phyloP scores from a whole-genome alignment of 2,329 filamentous ascomycete genomes.

The Aureobasidium sp. region DNA sequence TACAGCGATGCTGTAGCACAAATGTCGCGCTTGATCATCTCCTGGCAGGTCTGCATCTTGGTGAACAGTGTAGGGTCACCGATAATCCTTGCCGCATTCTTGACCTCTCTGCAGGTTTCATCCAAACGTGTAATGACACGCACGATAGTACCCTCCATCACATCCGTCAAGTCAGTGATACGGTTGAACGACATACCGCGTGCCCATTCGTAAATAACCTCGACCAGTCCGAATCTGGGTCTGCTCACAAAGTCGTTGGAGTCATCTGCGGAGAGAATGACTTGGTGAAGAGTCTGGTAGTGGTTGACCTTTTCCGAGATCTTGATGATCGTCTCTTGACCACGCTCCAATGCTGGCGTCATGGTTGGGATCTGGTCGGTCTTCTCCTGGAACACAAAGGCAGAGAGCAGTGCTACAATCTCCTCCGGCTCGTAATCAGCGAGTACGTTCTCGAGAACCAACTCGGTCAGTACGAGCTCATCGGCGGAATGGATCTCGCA shows the following conservation, averaged over 20 bases:
- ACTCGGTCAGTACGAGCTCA: slow-evolving; percentile 88
- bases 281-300: slow-evolving; percentile 82
- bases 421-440: slow-evolving; percentile 93
- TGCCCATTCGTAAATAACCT: slow-evolving; percentile 98
- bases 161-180: slow-evolving; percentile 90
- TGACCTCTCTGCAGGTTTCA: slow-evolving; percentile 93
- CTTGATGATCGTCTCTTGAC: slow-evolving; percentile 74
- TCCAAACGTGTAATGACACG: slow-evolving; percentile 87
- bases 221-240: slow-evolving; percentile 85
- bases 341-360: slow-evolving; percentile 71
- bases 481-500: slow-evolving; percentile 97
- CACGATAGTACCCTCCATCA: slow-evolving; percentile 95
- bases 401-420: slow-evolving; percentile 85
- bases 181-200: slow-evolving; percentile 97
- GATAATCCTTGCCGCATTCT: slow-evolving; percentile 91
- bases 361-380: slow-evolving; percentile 73
- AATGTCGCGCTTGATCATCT: slow-evolving; percentile 94
- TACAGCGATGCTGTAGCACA: slow-evolving; percentile 83
- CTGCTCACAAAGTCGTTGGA: slow-evolving; percentile 83
- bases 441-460: slow-evolving; percentile 92
- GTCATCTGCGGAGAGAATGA: slow-evolving; percentile 82
- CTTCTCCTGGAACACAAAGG: slow-evolving; percentile 97
- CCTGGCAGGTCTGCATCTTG: slow-evolving; percentile 96
- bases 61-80: slow-evolving; percentile 86
- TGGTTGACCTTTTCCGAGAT: slow-evolving; percentile 90